Evolutionary conservation across 2,329 filamentous ascomycete species (phyloP).

Genomic region (Lecanosticta acicola): DNA sequence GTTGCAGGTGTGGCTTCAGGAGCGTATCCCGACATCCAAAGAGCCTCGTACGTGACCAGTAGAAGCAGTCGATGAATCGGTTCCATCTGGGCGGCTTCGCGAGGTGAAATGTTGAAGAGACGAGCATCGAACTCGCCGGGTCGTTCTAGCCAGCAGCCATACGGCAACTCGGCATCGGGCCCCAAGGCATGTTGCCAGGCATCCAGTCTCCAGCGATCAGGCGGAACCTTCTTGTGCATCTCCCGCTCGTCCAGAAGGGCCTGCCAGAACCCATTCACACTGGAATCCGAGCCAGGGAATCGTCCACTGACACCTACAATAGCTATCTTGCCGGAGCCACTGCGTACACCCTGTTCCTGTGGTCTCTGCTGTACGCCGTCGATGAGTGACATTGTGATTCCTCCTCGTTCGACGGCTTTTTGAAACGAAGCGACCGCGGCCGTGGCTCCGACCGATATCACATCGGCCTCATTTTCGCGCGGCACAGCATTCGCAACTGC

Average conservation of each 20-base stretch:
- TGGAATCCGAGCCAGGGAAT: conserved; percentile 39
- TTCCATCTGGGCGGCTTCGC: conserved; percentile 16
- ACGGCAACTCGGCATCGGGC: conserved; percentile 17
- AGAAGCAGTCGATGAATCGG: conserved; percentile 6
- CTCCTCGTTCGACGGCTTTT: neutral
- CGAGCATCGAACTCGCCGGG: conserved; percentile 36
- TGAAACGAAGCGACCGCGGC: neutral
- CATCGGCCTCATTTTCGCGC: no score
- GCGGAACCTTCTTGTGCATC: conserved; percentile 15
- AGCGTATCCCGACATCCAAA: conserved; percentile 9
- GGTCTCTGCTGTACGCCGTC: neutral
- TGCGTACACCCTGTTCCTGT: neutral
- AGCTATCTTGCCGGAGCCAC: conserved; percentile 33
- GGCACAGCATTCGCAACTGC: neutral
- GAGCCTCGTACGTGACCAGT: conserved; percentile 9
- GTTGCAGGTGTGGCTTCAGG: conserved; percentile 25
- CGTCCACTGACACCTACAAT: conserved; percentile 41
- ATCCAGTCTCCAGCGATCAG: conserved; percentile 22
- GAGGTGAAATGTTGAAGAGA: conserved; percentile 37
- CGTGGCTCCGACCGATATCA: neutral
- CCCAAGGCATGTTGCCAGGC: neutral
- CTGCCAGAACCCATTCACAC: conserved; percentile 13
- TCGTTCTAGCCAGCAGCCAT: conserved; percentile 33
- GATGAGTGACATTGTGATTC: neutral
- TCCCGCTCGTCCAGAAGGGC: conserved; percentile 1